A percentile compares a stretch with the other conserved stretches of the same genome.
phyloP scores from a whole-genome alignment of 495 filamentous ascomycete genomes.

The Bombardia bombarda region DNA sequence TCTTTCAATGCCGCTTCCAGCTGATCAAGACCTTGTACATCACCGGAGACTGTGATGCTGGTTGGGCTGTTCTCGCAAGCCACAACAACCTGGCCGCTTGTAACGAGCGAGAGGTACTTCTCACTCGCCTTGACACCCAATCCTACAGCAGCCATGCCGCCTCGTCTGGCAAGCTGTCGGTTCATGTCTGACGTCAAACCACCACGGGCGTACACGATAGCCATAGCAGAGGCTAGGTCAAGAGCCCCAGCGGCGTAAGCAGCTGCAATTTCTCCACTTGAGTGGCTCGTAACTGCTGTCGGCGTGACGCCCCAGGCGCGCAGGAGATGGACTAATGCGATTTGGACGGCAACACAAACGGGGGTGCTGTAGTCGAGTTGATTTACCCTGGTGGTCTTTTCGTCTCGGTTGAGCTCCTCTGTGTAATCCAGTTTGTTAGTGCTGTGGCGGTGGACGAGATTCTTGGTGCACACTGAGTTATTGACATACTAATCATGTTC shows the following conservation, averaged over 20 bases:
- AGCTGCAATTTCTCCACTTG: slow-evolving; percentile 56
- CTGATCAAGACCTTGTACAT: slow-evolving; percentile 25
- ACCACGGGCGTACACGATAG: slow-evolving; percentile 35
- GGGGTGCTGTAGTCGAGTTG: slow-evolving; percentile 31
- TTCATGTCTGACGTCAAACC: slow-evolving; percentile 13
- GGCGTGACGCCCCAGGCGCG: slow-evolving; percentile 42
- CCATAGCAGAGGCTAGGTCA: slow-evolving; percentile 34
- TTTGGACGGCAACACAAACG: slow-evolving; percentile 41
- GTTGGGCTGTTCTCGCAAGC: slow-evolving; percentile 42
- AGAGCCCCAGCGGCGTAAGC: slow-evolving; percentile 39
- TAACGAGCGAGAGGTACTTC: slow-evolving; percentile 18
- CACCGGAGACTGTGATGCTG: slow-evolving; percentile 40
- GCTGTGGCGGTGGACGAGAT: no score
- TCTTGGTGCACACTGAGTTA: no score
- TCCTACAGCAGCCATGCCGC: slow-evolving; percentile 39
- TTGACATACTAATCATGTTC: slow-evolving; percentile 14
- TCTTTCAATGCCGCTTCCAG: slow-evolving; percentile 17
- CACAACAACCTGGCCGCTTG: slow-evolving; percentile 20
- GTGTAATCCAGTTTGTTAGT: no score
- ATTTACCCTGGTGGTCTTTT: slow-evolving; percentile 14
- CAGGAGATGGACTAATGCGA: slow-evolving; percentile 47
- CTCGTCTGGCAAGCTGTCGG: slow-evolving; percentile 17
- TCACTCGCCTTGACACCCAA: slow-evolving; percentile 16
- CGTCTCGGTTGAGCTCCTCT: slow-evolving; percentile 23
- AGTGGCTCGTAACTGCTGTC: slow-evolving; percentile 48